Evolutionary conservation across 2,329 filamentous ascomycete genomes (phyloP), one percentile per base, ranked within the genome.

Genomic region (Orbilia quercus): DNA sequence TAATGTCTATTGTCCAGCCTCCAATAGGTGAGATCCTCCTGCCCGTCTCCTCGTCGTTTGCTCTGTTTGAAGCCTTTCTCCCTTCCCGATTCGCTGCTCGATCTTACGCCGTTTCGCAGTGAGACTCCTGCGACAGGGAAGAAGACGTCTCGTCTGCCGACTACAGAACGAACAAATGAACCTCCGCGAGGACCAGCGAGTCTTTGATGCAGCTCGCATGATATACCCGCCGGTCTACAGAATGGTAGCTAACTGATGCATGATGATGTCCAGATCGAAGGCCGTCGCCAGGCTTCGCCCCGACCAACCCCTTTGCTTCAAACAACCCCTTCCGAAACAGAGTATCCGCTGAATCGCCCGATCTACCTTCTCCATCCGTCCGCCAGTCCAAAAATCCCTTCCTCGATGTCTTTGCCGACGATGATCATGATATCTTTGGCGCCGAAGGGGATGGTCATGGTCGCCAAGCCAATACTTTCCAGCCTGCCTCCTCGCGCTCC

Each of bases 321-420:
- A 78, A 78, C 64, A 78, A 78, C 64, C 77, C 77, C 6, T 78
- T 78, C 59, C 77, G 77, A 66, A 76, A 77, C 67, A 66, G 77
- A 75, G 74, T 77, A 31, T 77, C 77, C 34, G 71, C 64, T 7
- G 69, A 57, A 57, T 76, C 77, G 48, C 74, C 76, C 28, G 58
- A 66, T 65, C 76, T 76, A 57, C 75, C 77, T 48, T 64, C 74
- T 65, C 72, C 74, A 28, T 59, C 74, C 34, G 75, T 76, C 48
- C 77, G 76, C 64, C 75, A 77, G 64, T 78, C 77, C 48, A 76
- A 73, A 55, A 78, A 78, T 60, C 77, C 77, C 54, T 78, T 78
- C 65, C 75, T 78, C 28, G 77, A 78, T 70, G 77, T 78, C 63
- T 78, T 78, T 62, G 76, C 76, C 74, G 77, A 78, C 70, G 75